A percentile compares a stretch with the other conserved stretches of the same genome.
phyloP scores from a whole-genome alignment of 805 yeast species.

The Spathaspora girioi region DNA sequence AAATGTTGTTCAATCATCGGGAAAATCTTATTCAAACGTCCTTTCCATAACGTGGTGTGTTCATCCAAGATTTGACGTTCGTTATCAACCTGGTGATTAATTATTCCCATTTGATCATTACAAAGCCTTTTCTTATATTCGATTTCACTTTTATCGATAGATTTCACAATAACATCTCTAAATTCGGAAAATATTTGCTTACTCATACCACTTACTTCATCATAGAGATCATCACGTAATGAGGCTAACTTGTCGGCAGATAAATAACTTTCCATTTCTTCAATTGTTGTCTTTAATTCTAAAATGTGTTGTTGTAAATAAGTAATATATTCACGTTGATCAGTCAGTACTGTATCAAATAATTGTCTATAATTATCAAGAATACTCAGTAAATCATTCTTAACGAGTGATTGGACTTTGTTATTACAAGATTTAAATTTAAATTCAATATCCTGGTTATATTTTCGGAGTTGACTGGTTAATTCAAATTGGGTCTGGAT shows the following conservation, averaged over 20 bases:
- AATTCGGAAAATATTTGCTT: not conserved
- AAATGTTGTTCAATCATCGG: conserved; percentile 2
- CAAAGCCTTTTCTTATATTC: not conserved
- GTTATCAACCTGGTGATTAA: not conserved
- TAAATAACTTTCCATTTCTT: conserved; percentile 13
- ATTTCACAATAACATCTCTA: not conserved
- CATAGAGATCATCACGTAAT: not conserved
- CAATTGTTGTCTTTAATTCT: conserved; percentile 11
- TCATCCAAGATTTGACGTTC: conserved; percentile 1
- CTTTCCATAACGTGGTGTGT: conserved; percentile 3
- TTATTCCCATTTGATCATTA: not conserved
- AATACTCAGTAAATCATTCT: conserved; percentile 2
- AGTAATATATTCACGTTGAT: conserved; percentile 2
- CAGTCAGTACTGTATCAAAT: not conserved
- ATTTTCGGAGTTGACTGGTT: not conserved
- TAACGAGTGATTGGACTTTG: conserved; percentile 1
- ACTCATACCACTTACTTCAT: not conserved
- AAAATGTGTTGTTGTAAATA: conserved; percentile 6
- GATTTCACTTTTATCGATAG: not conserved
- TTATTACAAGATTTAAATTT: not conserved
- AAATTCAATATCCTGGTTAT: not conserved
- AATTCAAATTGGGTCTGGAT: not conserved
- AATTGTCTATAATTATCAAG: not conserved
- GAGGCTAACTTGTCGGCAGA: conserved; percentile 11
- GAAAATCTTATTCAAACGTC: not conserved